Base-by-base conservation (phyloP, 2,329 filamentous ascomycete genomes). In the Xylariaceae sp. region DNA sequence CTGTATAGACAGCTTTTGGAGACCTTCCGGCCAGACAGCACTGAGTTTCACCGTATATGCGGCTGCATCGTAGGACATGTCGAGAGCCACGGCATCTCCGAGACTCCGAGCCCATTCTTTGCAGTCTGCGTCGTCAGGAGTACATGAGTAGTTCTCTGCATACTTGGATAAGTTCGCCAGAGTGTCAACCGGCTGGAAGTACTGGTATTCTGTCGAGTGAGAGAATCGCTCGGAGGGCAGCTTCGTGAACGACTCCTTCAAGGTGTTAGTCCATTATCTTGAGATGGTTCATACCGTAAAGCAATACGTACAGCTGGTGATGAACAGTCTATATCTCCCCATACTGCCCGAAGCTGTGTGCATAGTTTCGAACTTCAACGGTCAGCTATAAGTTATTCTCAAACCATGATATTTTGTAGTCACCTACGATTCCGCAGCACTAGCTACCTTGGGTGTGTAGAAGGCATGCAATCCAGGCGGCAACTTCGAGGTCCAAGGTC, bases 381-480 rank as follows among this genome's bases (percentile, higher is more conserved):
- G 57, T 66, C 18, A 66, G 59, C 55, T 11, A 53, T 15, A 9
- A 44, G 23, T 15, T 47, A 37, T 15, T 51, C 30, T 4, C 10
- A 42, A 10, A 49, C 4, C 37, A 34, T 49, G 17, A 13, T 53
- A 7, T 13, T 10, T 34, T 58, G n/a, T 23, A 55, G 55, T 55
- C 62, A 50, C 61, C 42, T 58, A 61, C 53, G 54, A 58, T 18
- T 63, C 69, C 59, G 63, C 72, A 67, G 66, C 68, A 17, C 70
- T 64, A 34, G 64, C 66, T 51, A 63, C 64, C 7, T 67, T 71
- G 0, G 88, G 88, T 0, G 88, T 89, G 71, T 87, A 92, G 68
- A 89, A 89, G 30, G 92, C 78, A 76, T 97, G 92, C 18, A 97
- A 76, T 2, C 93, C 93, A 0, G 92, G 87, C 1, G 90, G 86